Base-by-base conservation (phyloP, 2,329 filamentous ascomycete species). In the Mollisiaceae sp. region DNA sequence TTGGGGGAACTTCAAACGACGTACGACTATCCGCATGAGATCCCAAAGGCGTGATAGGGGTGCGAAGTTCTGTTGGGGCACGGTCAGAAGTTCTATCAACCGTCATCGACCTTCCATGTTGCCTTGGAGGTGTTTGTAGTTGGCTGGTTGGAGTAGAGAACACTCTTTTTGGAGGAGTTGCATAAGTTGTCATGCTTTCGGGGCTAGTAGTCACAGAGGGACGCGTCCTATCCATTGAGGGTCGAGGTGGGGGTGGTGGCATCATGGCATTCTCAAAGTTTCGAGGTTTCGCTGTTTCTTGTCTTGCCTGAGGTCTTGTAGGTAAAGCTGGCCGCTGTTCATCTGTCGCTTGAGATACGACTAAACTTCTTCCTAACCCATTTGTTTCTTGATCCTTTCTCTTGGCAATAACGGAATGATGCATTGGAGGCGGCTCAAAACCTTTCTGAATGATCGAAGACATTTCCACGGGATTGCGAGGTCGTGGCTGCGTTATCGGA, bases 381-480 rank as follows among this genome's bases (percentile, higher is more conserved):
- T 82, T 82, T 9, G 71, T 67, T 22, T 83, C 82, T 4, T 77
- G 72, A 41, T 83, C 70, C 66, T 79, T 79, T 61, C 82, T 79
- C 69, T 77, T 82, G 27, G 67, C 80, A 36, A 76, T 79, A 24
- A 83, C 68, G 0, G 82, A 78, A 66, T 81, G 83, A 70, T 87
- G 86, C 4, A 83, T 69, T 0, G 85, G 83, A 2, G 85, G 84
- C 2, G 85, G 82, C 3, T 88, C 84, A 63, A 81, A 86, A 69
- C 70, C 70, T 66, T 68, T 66, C 69, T 71, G 64, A 66, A 60
- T 59, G 15, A 69, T 66, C 38, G 69, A 67, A 20, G 67, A 70
- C 60, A 77, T 41, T 59, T 68, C 69, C 24, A 75, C 75, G 43
- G 76, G 75, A 54, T 77, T 76, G 59, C 82, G 78, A 1, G 85